These are phyloP conservation scores for Penicillium capsulatum DNA, from an alignment of 2,329 filamentous ascomycete genomes.

Conservation along the genomic window DNA sequence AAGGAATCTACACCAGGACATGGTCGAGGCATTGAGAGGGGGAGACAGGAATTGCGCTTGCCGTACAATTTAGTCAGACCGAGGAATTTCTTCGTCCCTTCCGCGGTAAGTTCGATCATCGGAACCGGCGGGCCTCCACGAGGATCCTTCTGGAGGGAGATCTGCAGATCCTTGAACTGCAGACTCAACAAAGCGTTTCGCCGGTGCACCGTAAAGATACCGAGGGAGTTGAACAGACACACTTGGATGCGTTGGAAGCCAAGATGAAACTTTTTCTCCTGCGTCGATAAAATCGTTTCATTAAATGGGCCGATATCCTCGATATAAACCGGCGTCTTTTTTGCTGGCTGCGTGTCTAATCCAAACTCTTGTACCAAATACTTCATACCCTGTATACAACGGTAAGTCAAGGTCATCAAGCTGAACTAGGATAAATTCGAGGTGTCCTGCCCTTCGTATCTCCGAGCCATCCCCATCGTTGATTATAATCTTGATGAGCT, in stretches of 20 bases:
- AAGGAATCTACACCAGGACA: too few species aligned
- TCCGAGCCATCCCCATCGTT: slow-evolving; percentile 16
- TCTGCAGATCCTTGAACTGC: too few species aligned
- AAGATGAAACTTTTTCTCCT: slow-evolving; percentile 20
- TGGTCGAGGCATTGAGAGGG: too few species aligned
- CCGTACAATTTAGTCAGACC: too few species aligned
- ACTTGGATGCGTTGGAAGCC: too few species aligned
- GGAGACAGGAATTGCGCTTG: too few species aligned
- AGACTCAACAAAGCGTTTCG: too few species aligned
- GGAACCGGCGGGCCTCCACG: slow-evolving; percentile 14
- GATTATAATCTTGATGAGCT: slow-evolving; percentile 12
- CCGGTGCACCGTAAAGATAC: too few species aligned
- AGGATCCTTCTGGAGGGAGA: too few species aligned
- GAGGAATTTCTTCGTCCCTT: slow-evolving; percentile 22
- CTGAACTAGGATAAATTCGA: slow-evolving; percentile 3
- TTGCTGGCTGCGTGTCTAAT: slow-evolving; percentile 13
- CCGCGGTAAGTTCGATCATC: slow-evolving; percentile 16
- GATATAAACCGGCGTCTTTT: slow-evolving; percentile 21
- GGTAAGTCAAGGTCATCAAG: slow-evolving; percentile 7
- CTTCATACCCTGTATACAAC: slow-evolving; percentile 15
- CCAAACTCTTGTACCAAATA: slow-evolving; percentile 16
- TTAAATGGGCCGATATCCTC: slow-evolving; percentile 21
- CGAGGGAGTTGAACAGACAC: too few species aligned
- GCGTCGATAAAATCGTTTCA: slow-evolving; percentile 18
- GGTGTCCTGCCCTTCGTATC: too few species aligned